Percentiles rank a stretch among this genome's conserved stretches.
Conservation (phyloP, 768 basidiomycete species). For the Psilocybe cyanescens region DNA sequence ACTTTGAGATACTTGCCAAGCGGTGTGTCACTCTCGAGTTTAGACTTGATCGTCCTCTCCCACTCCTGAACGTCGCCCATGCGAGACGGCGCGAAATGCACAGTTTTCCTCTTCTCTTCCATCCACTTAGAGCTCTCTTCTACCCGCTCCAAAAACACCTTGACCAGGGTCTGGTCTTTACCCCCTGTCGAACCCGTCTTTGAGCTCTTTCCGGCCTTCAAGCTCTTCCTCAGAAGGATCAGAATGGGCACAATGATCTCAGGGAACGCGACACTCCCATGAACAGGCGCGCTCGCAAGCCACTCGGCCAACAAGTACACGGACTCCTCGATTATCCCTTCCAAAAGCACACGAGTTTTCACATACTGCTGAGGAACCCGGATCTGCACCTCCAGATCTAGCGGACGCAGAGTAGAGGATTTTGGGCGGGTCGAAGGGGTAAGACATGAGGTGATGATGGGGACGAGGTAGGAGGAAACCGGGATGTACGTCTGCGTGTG, state of each 20-base stretch:
- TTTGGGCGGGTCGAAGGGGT: constrained; percentile 73
- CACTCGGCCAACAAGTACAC: constrained; percentile 81
- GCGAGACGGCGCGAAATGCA: constrained; percentile 78
- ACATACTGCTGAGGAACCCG: constrained; percentile 88
- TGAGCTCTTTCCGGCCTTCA: constrained; percentile 61
- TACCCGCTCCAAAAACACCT: constrained; percentile 82
- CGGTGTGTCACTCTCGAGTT: constrained; percentile 69
- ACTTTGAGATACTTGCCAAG: constrained; percentile 82
- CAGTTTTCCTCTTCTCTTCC: constrained; percentile 66
- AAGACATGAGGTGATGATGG: constrained; percentile 81
- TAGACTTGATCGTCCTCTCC: constrained; percentile 62
- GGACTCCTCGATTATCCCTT: constrained; percentile 83
- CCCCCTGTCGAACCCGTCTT: constrained; percentile 28
- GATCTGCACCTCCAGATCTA: constrained; percentile 88
- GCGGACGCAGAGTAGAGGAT: constrained; percentile 82
- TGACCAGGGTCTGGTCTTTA: constrained; percentile 69
- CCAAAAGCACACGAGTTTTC: constrained; percentile 84
- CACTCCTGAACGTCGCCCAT: constrained; percentile 72
- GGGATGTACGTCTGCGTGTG: constrained; percentile 90
- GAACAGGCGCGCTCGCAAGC: constrained; percentile 70
- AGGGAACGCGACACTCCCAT: constrained; percentile 91
- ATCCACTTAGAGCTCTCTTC: constrained; percentile 86
- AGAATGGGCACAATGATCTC: constrained; percentile 85
- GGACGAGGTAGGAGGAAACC: constrained; percentile 83
- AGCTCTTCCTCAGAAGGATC: constrained; percentile 67